Percentiles rank a stretch among this genome's conserved stretches.
Conservation (phyloP, 192 early-diverging fungal genomes). For the Rhizophagus clarus region DNA sequence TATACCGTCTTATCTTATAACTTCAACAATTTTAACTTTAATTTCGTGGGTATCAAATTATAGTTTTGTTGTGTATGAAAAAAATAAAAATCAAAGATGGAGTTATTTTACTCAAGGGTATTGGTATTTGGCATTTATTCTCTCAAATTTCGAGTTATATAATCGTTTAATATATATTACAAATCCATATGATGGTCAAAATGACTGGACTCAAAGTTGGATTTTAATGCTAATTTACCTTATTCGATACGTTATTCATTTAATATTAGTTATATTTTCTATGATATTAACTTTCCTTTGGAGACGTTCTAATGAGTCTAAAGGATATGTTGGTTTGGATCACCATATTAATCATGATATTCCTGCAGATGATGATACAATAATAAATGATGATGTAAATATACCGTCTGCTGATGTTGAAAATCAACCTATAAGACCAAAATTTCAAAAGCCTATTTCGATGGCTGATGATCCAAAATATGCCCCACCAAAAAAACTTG, state of each 20-base stretch:
- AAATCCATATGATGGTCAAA: not conserved
- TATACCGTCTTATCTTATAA: constrained; percentile 11
- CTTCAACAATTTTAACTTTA: not conserved
- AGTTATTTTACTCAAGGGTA: constrained; percentile 26
- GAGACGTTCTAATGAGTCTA: constrained; percentile 6
- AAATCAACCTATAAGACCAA: not conserved
- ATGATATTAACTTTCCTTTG: not conserved
- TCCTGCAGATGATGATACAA: not conserved
- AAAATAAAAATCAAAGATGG: not conserved
- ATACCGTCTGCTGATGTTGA: not conserved
- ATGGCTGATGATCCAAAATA: constrained; percentile 25
- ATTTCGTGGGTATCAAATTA: constrained; percentile 19
- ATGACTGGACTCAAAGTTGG: constrained; percentile 12
- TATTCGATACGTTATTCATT: constrained; percentile 10
- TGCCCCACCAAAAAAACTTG: constrained; percentile 13
- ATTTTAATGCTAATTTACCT: constrained; percentile 11
- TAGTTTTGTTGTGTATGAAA: not conserved
- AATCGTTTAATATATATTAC: constrained; percentile 13
- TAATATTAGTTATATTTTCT: constrained; percentile 18
- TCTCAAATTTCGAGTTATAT: constrained; percentile 20
- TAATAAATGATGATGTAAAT: not conserved
- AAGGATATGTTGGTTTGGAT: not conserved
- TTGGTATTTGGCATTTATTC: constrained; percentile 27
- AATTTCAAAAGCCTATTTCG: constrained; percentile 13
- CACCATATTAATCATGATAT: not conserved